Base-by-base conservation (phyloP, 78 protist genomes). In the Monosiga brevicollis region DNA sequence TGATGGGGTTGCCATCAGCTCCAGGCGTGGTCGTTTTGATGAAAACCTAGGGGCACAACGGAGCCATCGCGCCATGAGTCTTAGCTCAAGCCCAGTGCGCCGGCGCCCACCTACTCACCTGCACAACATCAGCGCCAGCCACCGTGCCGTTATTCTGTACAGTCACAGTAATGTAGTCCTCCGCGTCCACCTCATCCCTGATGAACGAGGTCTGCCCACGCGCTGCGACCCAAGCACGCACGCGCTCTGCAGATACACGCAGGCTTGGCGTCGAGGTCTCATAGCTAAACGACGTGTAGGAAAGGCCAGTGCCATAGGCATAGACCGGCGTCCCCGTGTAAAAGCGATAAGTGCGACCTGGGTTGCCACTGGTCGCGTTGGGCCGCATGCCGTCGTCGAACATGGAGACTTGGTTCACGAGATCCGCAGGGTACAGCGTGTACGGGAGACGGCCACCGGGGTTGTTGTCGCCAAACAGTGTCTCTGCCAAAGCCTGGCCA, bases 311-410 rank as follows among this genome's bases (percentile, higher is more conserved):
- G 6, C 62, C 62, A 49, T 49, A 49, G 29, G 6, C 62, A 49
- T 49, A 49, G 29, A 49, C 62, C 29, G 62, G 62, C 62, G 6
- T 49, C 29, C 62, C 62, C 62, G 62, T 49, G 62, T 49, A 79
- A 29, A 79, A 85, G 3, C 81, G 79, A 71, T 80, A 82, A 29
- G 82, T 79, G 42, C 85, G 55, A 3, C 88, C 88, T 0, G 78
- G 74, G 15, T 49, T 49, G 62, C 62, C 62, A 20, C 29, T 20
- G 29, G 62, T 49, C 62, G 6, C 15, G 36, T 38, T 39, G 32
- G 84, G 73, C 41, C 78, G 79, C 79, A 40, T 49, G 49, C n/a
- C 24, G 82, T 76, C 79, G 77, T 75, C 41, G 75, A 41, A 0
- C 77, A 80, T 49, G 37, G 20, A 6, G 34, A 78, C 0, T 54